Evolutionary conservation across 2,329 filamentous ascomycete species (phyloP).

Genomic region (Coniella vitis): DNA sequence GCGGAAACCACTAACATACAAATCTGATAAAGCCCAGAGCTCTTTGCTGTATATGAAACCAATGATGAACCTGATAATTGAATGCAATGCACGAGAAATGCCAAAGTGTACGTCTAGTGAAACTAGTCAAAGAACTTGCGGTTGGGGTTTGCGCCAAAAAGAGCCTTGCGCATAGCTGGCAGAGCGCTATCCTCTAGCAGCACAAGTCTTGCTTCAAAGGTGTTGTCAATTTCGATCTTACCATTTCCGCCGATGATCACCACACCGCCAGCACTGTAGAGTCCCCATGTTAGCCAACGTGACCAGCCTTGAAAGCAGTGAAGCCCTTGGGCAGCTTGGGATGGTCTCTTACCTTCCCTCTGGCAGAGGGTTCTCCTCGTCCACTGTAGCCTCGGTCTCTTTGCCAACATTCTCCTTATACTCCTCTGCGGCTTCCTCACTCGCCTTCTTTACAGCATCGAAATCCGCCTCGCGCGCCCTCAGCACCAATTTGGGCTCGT

Average conservation of each 20-base stretch:
- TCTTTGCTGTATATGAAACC: constrained; percentile 9
- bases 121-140: constrained; percentile 86
- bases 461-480: constrained; percentile 75
- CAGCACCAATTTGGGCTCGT: constrained; percentile 70
- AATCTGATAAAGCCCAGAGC: not conserved
- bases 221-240: constrained; percentile 99
- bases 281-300: constrained; percentile 3
- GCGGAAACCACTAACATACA: not conserved
- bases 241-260: constrained; percentile 73
- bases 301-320: not conserved
- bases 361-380: constrained; percentile 72
- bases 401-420: constrained; percentile 74
- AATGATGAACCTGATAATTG: constrained; percentile 7
- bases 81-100: constrained; percentile 4
- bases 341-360: constrained; percentile 65
- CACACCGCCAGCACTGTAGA: constrained; percentile 71
- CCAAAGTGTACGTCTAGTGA: not conserved
- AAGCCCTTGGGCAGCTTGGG: not conserved
- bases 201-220: constrained; percentile 82
- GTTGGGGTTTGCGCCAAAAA: constrained; percentile 94
- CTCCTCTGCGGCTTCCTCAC: constrained; percentile 68
- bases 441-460: constrained; percentile 68
- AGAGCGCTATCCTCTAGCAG: constrained; percentile 80
- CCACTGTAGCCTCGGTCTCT: constrained; percentile 63
- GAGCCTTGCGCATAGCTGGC: constrained; percentile 72